Conservation (phyloP, 2,329 filamentous ascomycete genomes). For the Phialophora macrospora region DNA sequence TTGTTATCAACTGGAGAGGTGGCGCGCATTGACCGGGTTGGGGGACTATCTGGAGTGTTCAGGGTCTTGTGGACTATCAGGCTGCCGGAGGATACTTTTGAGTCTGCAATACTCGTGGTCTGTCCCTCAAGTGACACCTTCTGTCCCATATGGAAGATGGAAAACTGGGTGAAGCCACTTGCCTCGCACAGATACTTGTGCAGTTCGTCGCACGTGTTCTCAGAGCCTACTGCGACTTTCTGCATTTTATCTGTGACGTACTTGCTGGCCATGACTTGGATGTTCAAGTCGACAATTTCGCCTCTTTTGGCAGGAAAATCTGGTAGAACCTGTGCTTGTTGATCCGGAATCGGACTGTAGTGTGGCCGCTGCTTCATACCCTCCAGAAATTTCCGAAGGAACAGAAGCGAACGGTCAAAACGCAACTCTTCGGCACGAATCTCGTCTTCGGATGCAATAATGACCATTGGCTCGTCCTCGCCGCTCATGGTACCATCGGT, state of each 20-base stretch:
- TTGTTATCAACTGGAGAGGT: constrained; percentile 71
- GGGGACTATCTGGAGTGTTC: constrained; percentile 37
- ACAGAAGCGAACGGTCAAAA: constrained; percentile 71
- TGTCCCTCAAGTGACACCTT: constrained; percentile 31
- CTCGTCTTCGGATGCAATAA: constrained; percentile 56
- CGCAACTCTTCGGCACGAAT: constrained; percentile 62
- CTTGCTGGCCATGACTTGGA: constrained; percentile 34
- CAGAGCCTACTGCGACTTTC: constrained; percentile 62
- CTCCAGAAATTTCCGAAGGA: constrained; percentile 70
- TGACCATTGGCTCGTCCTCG: constrained; percentile 61
- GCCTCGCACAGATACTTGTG: constrained; percentile 68
- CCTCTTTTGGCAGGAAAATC: constrained; percentile 47
- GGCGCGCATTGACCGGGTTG: constrained; percentile 52
- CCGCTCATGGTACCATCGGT: constrained; percentile 51
- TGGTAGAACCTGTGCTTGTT: constrained; percentile 63
- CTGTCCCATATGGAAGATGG: constrained; percentile 61
- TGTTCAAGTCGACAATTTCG: constrained; percentile 49
- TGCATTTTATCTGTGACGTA: constrained; percentile 29
- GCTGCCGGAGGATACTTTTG: constrained; percentile 52
- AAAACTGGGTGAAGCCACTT: constrained; percentile 77
- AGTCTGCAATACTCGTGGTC: constrained; percentile 38
- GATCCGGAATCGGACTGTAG: constrained; percentile 55
- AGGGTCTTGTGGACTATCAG: constrained; percentile 39
- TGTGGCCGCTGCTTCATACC: constrained; percentile 58
- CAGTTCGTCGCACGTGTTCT: constrained; percentile 73